Base-by-base conservation (phyloP, 2,329 filamentous ascomycete genomes). In the Diaporthe caulivora region DNA sequence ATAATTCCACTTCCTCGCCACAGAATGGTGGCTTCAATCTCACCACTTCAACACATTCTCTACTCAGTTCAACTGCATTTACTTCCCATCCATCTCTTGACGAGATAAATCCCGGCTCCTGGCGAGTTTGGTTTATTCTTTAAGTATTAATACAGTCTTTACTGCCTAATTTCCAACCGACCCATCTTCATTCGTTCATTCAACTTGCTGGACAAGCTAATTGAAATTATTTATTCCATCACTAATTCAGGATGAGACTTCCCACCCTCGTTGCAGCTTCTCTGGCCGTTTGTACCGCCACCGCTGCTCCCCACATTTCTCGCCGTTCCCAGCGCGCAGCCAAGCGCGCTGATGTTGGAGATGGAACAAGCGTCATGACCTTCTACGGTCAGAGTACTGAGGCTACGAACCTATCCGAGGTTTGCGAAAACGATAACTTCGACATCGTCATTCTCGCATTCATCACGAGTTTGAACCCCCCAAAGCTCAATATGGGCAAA, bases 401-500 rank as follows among this genome's bases (percentile, higher is more conserved):
- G 42, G 7, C 44, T 0, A 9, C 26, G 0, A 37, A 42, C 4
- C 60, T 74, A 1, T 62, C 69, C 17, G 69, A 72, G 15, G 72
- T 74, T 8, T 74, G 72, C 13, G 58, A 34, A 2, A 65, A 71
- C 15, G 72, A 57, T 5, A 64, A 65, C n/a, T 74, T 72, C n/a
- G 60, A 74, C 31, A 64, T 71, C 3, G 26, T 74, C 18, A 74
- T 74, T 26, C 34, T 74, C 9, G 68, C 72, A 0, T 74, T 74
- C 34, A 47, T 74, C 26, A 74, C 72, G 10, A 71, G 69, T 31
- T 21, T 74, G 31, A 68, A 64, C 13, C 72, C 72, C 3, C 72
- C 72, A 21, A 72, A 68, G 68, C 55, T 74, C 21, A 74, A 74
- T 18, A 49, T 74, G 29, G 72, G 58, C n/a, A 74, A 74, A 15